Percentiles rank a stretch among this genome's conserved stretches.
Evolutionary conservation across 495 filamentous ascomycete species (phyloP).

Genomic region (Aspergillus diversus): DNA sequence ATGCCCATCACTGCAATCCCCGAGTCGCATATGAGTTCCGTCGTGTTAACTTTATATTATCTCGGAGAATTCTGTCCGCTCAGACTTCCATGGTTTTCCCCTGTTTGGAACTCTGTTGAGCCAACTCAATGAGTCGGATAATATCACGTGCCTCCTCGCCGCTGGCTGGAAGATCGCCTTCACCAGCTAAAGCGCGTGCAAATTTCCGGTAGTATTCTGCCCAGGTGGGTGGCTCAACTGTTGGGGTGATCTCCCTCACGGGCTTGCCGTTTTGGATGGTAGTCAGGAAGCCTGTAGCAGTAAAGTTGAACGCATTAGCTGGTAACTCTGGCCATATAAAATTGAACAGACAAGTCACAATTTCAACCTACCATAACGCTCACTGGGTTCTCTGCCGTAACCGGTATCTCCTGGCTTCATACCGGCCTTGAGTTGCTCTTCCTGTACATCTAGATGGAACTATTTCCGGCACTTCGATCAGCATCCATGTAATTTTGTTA

Average conservation of each 20-base stretch:
- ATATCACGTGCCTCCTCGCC: conserved; percentile 71
- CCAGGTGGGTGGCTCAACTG: conserved; percentile 72
- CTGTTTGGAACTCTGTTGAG: conserved; percentile 65
- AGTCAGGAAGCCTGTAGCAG: conserved; percentile 43
- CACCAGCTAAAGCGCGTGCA: conserved; percentile 64
- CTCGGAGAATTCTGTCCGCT: background rate
- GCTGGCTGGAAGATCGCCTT: conserved; percentile 71
- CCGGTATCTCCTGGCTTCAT: conserved; percentile 62
- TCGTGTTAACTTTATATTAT: too few relatives aligned
- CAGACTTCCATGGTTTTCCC: conserved; percentile 65
- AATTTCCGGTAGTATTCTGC: conserved; percentile 72
- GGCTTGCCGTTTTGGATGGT: conserved; percentile 47
- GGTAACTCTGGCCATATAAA: background rate
- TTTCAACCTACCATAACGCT: conserved; percentile 46
- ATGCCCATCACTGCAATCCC: too few relatives aligned
- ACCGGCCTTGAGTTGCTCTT: conserved; percentile 76
- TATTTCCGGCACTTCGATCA: conserved; percentile 16
- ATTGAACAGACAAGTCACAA: background rate
- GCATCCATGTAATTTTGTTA: background rate
- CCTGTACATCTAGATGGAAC: conserved; percentile 77
- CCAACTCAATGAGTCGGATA: conserved; percentile 74
- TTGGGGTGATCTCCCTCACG: conserved; percentile 54
- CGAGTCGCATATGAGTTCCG: too few relatives aligned
- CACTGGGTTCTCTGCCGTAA: conserved; percentile 68
- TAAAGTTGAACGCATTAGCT: conserved; percentile 8